Evolutionary conservation across 352 stramenopile genomes (phyloP), one percentile per base, ranked within the genome.

Genomic region (Pythium brachiatum): DNA sequence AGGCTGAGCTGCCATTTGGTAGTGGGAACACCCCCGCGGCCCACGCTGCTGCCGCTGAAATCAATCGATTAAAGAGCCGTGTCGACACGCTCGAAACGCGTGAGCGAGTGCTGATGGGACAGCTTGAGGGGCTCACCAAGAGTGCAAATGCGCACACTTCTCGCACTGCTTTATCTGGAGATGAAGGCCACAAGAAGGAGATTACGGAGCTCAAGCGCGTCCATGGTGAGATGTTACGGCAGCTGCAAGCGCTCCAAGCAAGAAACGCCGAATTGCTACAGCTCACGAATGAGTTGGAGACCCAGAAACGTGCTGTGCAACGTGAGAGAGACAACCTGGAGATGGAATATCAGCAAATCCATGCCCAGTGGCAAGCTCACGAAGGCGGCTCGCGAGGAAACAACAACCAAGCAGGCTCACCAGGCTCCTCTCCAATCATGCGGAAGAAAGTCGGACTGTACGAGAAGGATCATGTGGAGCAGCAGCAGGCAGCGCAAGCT

Each of bases 401-500:
- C 23, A 62, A 53, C 44, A 76, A 76, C 27, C 62, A 78, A 25
- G 26, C 15, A 0, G 48, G 41, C 13, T 54, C 56, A 21, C 27
- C 66, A 20, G 29, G 48, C 3, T 62, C 60, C 0, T 70, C 68
- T n/a, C 62, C 61, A 2, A 69, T 88, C 23, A 87, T 92, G 79
- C 69, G 70, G 7, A 74, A 76, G 60, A 90, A 88, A 48, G 75
- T 89, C 0, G 81, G 83, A 15, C 47, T 90, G 32, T 94, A 92
- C 56, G 83, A 92, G 62, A 79, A 89, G 53, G 86, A 92, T 55
- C 86, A 94, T 39, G 61, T 75, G 0, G 68, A 86, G 21, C 53
- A 92, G 20, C 86, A 94, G 54, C 77, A 89, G 64, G 83, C 86
- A 15, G 86, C 82, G 9, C 82, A 93, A 54, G 83, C 71, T 44